A percentile compares a stretch with the other conserved stretches of the same genome.
Evolutionary conservation across 2,329 filamentous ascomycete genomes (phyloP).

Genomic region (Stachybotrys chartarum): DNA sequence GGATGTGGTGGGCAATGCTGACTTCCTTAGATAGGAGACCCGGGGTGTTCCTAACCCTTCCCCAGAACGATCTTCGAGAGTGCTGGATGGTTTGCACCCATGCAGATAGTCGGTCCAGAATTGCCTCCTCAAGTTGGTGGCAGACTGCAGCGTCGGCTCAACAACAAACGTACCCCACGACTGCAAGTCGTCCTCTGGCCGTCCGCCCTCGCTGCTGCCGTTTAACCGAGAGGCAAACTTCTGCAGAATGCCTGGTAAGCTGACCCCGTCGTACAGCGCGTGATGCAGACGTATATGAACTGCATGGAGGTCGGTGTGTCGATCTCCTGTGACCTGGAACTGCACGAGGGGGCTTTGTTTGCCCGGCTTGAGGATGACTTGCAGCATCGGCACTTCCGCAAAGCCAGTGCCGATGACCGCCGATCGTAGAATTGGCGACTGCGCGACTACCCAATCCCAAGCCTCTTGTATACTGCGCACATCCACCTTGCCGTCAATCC

Average conservation of each 20-base stretch:
- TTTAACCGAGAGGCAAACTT: neutral
- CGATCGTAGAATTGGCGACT: conserved; percentile 62
- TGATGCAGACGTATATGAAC: conserved; percentile 51
- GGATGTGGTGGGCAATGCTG: conserved; percentile 32
- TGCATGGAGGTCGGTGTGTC: conserved; percentile 5
- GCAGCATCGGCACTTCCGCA: conserved; percentile 47
- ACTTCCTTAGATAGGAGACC: conserved; percentile 34
- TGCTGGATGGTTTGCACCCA: neutral
- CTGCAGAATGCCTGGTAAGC: conserved; percentile 57
- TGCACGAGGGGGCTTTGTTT: conserved; percentile 14
- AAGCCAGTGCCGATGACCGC: conserved; percentile 48
- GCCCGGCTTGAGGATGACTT: conserved; percentile 42
- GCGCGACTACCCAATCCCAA: conserved; percentile 52
- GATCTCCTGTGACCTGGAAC: conserved; percentile 8
- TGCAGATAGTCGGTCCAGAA: conserved; percentile 38
- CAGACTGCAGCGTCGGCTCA: conserved; percentile 2
- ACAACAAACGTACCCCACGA: conserved; percentile 19
- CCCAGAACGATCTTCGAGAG: neutral
- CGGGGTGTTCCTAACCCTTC: conserved; percentile 2
- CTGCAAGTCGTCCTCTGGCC: neutral
- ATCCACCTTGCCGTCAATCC: conserved; percentile 32
- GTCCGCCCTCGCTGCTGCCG: neutral
- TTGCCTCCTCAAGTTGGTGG: conserved; percentile 9
- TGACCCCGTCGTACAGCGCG: conserved; percentile 81
- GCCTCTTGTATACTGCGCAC: conserved; percentile 40